Base-by-base conservation (phyloP, 257 asterid genomes). In the Ballota nigra region DNA sequence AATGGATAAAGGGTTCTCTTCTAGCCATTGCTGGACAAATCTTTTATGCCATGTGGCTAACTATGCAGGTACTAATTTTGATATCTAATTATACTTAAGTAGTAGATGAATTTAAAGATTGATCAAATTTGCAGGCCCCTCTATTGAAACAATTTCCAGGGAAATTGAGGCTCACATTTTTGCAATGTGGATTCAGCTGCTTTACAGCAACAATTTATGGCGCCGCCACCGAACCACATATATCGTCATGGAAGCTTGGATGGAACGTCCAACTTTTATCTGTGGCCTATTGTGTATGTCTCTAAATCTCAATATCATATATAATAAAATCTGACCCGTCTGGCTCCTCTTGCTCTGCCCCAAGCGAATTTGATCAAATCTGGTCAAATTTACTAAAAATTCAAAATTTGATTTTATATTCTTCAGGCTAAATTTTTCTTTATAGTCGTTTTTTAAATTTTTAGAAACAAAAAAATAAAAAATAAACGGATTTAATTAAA, bases 1-100 rank as follows among this genome's bases (percentile, higher is more conserved):
- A 87, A 19, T 87, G 92, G 89, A 78, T 87, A 22, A 89, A 83
- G 76, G 96, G 96, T 29, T 80, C 89, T 38, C 66, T 86, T 43
- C 71, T 89, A 73, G 58, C 85, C 75, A 76, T 89, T 15, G 75
- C 75, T 53, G 83, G 83, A 5, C 82, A 80, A 66, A 9, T 79
- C 18, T 33, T 81, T 16, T 87, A 84, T 82, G 72, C 94, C 62
- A 8, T 83, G 3, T 89, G 94, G 92, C 78, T 89, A 15, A 83
- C 79, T 13, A 72, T 87, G 86, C 96, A 85, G 90, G 96, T 84
- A 3, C 7, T 20, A 4, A 18, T 40, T 56, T 45, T 43, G 2
- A 16, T 59, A 29, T 12, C 12, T 9, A 22, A 34, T 38, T 40
- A 38, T 12, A 4, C 3, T 4, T 18, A 3, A 18, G 24, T 26